Evolutionary conservation across 2,329 filamentous ascomycete species (phyloP).

Genomic region (Nemania bipapillata): DNA sequence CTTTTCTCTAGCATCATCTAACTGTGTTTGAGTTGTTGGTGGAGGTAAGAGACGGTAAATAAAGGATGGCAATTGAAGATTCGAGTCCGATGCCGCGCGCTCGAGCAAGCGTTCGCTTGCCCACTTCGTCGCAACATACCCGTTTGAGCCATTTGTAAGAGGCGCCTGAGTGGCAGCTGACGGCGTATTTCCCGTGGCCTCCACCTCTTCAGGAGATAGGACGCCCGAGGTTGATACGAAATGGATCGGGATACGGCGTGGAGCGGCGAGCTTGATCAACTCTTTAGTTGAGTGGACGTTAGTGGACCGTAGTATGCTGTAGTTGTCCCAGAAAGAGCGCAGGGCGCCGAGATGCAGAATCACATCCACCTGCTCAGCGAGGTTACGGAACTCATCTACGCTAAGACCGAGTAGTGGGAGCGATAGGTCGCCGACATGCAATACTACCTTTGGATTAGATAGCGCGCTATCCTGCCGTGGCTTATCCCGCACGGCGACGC

Average conservation of each 20-base stretch:
- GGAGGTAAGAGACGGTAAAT: constrained; percentile 27
- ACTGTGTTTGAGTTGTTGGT: neutral
- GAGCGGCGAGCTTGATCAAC: constrained; percentile 40
- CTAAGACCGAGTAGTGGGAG: constrained; percentile 52
- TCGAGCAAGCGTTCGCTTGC: constrained; percentile 45
- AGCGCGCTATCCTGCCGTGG: neutral
- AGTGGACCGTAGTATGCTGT: constrained; percentile 38
- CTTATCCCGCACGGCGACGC: constrained; percentile 38
- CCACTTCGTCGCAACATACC: constrained; percentile 39
- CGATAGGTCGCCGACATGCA: constrained; percentile 52
- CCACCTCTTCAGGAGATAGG: neutral
- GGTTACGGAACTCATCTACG: constrained; percentile 37
- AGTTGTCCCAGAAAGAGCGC: constrained; percentile 46
- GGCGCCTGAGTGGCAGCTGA: constrained; percentile 36
- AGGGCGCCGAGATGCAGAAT: constrained; percentile 61
- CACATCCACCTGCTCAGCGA: constrained; percentile 51
- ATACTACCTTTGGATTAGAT: constrained; percentile 44
- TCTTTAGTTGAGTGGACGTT: constrained; percentile 47
- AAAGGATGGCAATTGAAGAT: constrained; percentile 16
- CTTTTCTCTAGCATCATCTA: neutral
- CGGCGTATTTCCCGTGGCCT: constrained; percentile 19
- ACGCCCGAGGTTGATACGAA: constrained; percentile 31
- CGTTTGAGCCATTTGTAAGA: constrained; percentile 25
- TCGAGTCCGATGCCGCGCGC: neutral
- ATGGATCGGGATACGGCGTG: constrained; percentile 20